Conservation (phyloP, 352 stramenopile species). For the Elongisporangium undulatum region DNA sequence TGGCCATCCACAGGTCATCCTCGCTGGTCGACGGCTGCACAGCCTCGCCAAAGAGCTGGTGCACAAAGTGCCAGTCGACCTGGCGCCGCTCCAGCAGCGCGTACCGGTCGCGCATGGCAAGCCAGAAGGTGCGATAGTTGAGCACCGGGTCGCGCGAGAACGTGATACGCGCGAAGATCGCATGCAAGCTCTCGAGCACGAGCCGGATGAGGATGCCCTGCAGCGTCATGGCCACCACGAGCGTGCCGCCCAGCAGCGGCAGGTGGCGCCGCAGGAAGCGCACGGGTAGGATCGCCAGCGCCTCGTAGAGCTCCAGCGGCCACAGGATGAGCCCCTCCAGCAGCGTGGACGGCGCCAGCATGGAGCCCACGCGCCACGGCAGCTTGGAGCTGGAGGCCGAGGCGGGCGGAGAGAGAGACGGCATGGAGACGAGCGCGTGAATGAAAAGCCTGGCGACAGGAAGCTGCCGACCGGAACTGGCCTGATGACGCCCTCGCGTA, state of each 20-base stretch:
- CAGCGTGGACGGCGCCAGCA: slow-evolving; percentile 36
- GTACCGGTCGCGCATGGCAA: slow-evolving; percentile 63
- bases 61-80: slow-evolving; percentile 66
- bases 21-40: slow-evolving; percentile 59
- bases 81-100: slow-evolving; percentile 40
- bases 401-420: background rate
- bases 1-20: slow-evolving; percentile 75
- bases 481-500: slow-evolving; percentile 3
- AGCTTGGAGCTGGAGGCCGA: slow-evolving; percentile 10
- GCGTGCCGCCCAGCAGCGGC: slow-evolving; percentile 61
- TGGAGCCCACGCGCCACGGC: background rate
- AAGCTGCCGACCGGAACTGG: background rate
- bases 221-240: slow-evolving; percentile 76
- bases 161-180: slow-evolving; percentile 65
- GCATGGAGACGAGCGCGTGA: slow-evolving; percentile 5
- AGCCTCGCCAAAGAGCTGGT: slow-evolving; percentile 65
- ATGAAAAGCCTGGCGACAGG: background rate
- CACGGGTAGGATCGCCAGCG: slow-evolving; percentile 67
- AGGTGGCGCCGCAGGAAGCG: slow-evolving; percentile 72
- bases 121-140: slow-evolving; percentile 77
- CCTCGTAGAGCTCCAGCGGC: slow-evolving; percentile 74
- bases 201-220: slow-evolving; percentile 67
- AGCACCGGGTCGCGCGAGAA: slow-evolving; percentile 56
- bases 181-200: slow-evolving; percentile 55
- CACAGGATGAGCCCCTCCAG: slow-evolving; percentile 55